Percentiles rank a stretch among this genome's conserved stretches.
Conservation (phyloP, 139 green algal species). For the Desmodesmus armatus region DNA sequence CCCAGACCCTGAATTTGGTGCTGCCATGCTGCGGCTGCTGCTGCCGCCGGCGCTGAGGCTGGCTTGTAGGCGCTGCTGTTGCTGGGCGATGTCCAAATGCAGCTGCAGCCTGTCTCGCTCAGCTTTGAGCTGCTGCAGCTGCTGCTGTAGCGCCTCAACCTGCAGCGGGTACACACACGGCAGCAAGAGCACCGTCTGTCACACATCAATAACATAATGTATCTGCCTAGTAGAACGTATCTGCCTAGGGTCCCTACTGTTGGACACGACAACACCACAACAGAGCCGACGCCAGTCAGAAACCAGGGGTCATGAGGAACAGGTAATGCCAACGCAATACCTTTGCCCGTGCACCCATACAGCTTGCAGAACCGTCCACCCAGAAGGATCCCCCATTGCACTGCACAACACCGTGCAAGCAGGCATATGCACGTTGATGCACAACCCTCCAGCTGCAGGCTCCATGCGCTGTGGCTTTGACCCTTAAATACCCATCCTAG, state of each 20-base stretch:
- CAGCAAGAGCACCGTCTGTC: too few species aligned
- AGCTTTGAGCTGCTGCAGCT: not conserved
- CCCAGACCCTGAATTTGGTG: not conserved
- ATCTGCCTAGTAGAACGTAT: not conserved
- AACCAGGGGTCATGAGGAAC: not conserved
- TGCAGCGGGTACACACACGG: conserved; percentile 14
- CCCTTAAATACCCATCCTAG: too few species aligned
- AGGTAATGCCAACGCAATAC: not conserved
- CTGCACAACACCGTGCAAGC: not conserved
- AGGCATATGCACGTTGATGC: not conserved
- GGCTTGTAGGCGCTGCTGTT: not conserved
- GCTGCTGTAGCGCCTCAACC: not conserved
- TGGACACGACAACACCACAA: not conserved
- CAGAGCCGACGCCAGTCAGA: not conserved
- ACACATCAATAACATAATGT: too few species aligned
- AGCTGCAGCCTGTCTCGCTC: conserved; percentile 11
- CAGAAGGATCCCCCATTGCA: not conserved
- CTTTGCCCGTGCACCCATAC: not conserved
- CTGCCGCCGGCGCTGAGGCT: not conserved
- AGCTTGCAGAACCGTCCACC: too few species aligned
- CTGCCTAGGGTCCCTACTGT: not conserved
- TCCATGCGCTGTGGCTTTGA: not conserved
- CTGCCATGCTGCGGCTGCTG: not conserved
- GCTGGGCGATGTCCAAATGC: not conserved
- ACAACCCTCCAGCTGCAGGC: not conserved